A percentile compares a stretch with the other conserved stretches of the same genome.
Evolutionary conservation across 225 moss, liverwort and hornwort genomes (phyloP).

Genomic region (Climacium dendroides): DNA sequence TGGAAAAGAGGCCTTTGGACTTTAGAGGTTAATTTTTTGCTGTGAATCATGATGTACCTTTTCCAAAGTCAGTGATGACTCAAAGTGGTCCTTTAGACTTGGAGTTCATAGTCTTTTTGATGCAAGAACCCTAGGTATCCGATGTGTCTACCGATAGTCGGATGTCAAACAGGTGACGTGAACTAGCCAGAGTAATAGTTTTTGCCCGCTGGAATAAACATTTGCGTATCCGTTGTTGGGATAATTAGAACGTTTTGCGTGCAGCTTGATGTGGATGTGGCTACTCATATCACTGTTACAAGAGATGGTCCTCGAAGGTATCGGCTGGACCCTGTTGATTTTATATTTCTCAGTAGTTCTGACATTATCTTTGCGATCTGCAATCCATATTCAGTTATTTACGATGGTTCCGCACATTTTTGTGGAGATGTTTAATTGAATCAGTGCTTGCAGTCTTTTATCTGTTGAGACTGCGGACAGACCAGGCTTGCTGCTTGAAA

Average conservation of each 20-base stretch:
- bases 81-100: not conserved
- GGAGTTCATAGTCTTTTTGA: not conserved
- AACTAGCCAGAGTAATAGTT: not conserved
- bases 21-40: no score
- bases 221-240: not conserved
- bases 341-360: not conserved
- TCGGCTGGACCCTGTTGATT: not conserved
- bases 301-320: conserved; percentile 55
- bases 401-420: not conserved
- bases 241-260: not conserved
- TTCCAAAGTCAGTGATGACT: not conserved
- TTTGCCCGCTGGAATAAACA: not conserved
- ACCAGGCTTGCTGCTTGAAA: conserved; percentile 81
- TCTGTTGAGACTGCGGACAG: conserved; percentile 84
- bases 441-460: conserved; percentile 38
- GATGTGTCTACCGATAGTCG: not conserved
- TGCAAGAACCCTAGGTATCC: not conserved
- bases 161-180: not conserved
- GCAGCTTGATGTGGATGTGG: conserved; percentile 83
- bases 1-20: no score
- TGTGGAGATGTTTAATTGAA: not conserved
- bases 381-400: not conserved
- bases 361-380: not conserved
- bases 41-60: not conserved
- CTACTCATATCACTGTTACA: conserved; percentile 56